A percentile compares a stretch with the other conserved stretches of the same genome.
Conservation (phyloP, 306 rosid genomes). For the Cicer pinnatifidum region DNA sequence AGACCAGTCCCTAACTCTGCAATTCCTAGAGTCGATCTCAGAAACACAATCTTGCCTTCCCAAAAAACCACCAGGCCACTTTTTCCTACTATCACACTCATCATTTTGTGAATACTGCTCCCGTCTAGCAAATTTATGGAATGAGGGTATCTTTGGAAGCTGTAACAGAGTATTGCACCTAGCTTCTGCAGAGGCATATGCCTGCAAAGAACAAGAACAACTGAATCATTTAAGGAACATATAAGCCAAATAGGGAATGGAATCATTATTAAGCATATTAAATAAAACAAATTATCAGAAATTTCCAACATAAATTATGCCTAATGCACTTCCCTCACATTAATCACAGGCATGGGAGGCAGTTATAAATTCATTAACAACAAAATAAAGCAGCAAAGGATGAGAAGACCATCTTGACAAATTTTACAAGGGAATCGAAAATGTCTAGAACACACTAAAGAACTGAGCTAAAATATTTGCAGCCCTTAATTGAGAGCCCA, state of each 20-base stretch:
- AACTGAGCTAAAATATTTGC: constrained; percentile 14
- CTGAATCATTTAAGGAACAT: constrained; percentile 32
- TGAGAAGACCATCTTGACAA: background rate
- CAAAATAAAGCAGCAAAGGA: background rate
- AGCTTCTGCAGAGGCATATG: constrained; percentile 94
- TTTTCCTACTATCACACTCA: constrained; percentile 75
- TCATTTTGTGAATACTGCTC: constrained; percentile 78
- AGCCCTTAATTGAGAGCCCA: constrained; percentile 30
- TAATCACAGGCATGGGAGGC: background rate
- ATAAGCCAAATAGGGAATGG: constrained; percentile 36
- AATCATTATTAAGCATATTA: background rate
- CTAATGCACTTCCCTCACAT: background rate
- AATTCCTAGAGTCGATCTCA: constrained; percentile 95
- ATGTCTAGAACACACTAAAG: background rate
- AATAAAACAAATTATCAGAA: background rate
- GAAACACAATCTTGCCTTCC: constrained; percentile 97
- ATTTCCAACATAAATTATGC: background rate
- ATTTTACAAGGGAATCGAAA: background rate
- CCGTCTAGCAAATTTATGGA: constrained; percentile 90
- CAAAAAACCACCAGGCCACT: constrained; percentile 80
- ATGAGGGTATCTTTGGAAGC: constrained; percentile 98
- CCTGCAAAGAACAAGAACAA: constrained; percentile 61
- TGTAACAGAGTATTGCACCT: constrained; percentile 68
- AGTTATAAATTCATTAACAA: background rate
- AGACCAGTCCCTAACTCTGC: constrained; percentile 97